These are phyloP conservation scores for Starmera dryadoides DNA, from an alignment of 805 yeast species.

Conservation along the genomic window DNA sequence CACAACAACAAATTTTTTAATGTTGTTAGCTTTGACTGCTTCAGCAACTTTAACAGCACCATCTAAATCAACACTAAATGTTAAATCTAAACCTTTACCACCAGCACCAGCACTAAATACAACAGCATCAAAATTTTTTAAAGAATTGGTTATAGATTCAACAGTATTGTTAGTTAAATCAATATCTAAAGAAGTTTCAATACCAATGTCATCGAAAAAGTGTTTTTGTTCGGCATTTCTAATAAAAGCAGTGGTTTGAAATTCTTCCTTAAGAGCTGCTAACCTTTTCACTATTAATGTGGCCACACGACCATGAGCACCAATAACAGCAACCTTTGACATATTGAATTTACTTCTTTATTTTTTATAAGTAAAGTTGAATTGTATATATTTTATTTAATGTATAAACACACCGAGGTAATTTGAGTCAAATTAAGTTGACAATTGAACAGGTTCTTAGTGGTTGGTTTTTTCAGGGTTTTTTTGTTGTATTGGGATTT, in stretches of 20 bases:
- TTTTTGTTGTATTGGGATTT: too few relatives aligned
- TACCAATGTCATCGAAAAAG: constrained; percentile 30
- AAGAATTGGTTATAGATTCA: constrained; percentile 25
- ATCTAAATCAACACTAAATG: constrained; percentile 52
- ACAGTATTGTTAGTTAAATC: constrained; percentile 30
- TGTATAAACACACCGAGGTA: too few relatives aligned
- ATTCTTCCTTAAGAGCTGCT: constrained; percentile 21
- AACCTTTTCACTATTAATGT: constrained; percentile 33
- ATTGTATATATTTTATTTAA: too few relatives aligned
- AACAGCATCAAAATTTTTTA: constrained; percentile 46
- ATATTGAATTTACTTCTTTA: too few relatives aligned
- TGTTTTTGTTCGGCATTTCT: constrained; percentile 38
- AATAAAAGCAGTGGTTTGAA: constrained; percentile 35
- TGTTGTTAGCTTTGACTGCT: constrained; percentile 38
- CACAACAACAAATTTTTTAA: constrained; percentile 41
- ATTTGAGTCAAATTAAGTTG: too few relatives aligned
- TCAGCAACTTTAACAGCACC: constrained; percentile 52
- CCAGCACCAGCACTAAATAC: constrained; percentile 60
- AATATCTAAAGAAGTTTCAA: constrained; percentile 29
- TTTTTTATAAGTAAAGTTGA: too few relatives aligned
- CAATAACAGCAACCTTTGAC: constrained; percentile 42
- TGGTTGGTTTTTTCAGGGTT: too few relatives aligned
- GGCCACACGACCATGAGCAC: constrained; percentile 61
- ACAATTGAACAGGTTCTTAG: too few relatives aligned
- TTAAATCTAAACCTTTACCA: constrained; percentile 39